These are phyloP conservation scores for Silene latifolia DNA, from an alignment of 148 eudicot species.

Conservation along the genomic window DNA sequence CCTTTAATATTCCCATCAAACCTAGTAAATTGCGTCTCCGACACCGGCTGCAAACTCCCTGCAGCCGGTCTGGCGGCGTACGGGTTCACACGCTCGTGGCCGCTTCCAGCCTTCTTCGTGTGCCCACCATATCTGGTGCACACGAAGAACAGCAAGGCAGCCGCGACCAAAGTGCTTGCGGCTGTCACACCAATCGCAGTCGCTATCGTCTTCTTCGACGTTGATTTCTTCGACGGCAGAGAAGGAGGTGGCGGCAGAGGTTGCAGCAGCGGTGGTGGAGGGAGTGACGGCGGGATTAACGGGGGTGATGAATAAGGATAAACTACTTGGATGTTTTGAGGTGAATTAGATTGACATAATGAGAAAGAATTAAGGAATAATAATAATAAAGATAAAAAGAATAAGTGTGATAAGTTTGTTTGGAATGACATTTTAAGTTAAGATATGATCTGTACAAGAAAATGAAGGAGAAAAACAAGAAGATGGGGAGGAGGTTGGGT, in stretches of 20 bases:
- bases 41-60: slow-evolving; percentile 18
- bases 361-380: slow-evolving; percentile 29
- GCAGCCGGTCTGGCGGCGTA: not conserved
- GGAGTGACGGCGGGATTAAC: not conserved
- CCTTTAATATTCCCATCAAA: slow-evolving; percentile 57
- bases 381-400: slow-evolving; percentile 16
- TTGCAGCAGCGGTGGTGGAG: slow-evolving; percentile 18
- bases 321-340: slow-evolving; percentile 57
- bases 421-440: slow-evolving; percentile 14
- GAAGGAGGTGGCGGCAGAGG: not conserved
- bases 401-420: not conserved
- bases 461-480: slow-evolving; percentile 4
- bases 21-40: slow-evolving; percentile 38
- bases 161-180: slow-evolving; percentile 50
- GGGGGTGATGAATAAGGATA: slow-evolving; percentile 36
- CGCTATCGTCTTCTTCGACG: slow-evolving; percentile 42
- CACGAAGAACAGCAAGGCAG: slow-evolving; percentile 46
- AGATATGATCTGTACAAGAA: slow-evolving; percentile 21
- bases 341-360: slow-evolving; percentile 36
- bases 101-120: slow-evolving; percentile 16
- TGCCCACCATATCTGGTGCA: slow-evolving; percentile 23
- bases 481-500: slow-evolving; percentile 13
- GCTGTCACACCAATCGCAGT: slow-evolving; percentile 72
- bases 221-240: not conserved
- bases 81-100: not conserved